Base-by-base conservation (phyloP, 1,284 basidiomycete genomes). In the Ceratobasidium sp. region DNA sequence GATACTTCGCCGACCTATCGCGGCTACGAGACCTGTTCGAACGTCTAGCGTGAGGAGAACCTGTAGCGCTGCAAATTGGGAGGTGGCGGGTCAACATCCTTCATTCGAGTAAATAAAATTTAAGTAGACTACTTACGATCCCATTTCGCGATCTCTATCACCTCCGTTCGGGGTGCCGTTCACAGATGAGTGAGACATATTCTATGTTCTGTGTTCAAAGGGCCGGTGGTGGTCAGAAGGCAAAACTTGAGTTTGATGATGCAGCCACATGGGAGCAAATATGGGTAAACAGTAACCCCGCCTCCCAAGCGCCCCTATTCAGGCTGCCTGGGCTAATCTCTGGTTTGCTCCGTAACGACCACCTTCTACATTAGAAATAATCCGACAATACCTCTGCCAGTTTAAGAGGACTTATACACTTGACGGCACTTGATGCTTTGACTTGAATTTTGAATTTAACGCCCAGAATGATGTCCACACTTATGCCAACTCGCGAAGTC, bases 1-100 rank as follows among this genome's bases (percentile, higher is more conserved):
- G 53, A 58, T 79, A 79, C 28, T 76, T 73, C 33, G 76, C 77
- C 6, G 79, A 79, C 53, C 81, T 81, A 60, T 91, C 90, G 79
- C 87, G 85, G 47, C 92, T 93, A 67, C 85, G 84, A 28, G 93
- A 94, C 78, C 89, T 87, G 80, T 92, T 91, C 56, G 92, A 94
- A 77, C 88, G 87, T 80, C 86, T 87, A 42, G 91, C 92, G 63
- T 88, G 88, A 79, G 89, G 88, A 26, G 92, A 93, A 81, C 93
- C 92, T 54, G 89, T 89, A 58, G 45, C 68, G 53, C 26, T 76
- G 69, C 42, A 15, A 35, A 51, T 37, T 35, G 56, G 33, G 51
- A 26, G 66, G 54, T 56, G 49, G 42, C 42, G 49, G 8, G 66
- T 68, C 61, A 64, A 45, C 61, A 45, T 47, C 31, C 10, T 49